Evolutionary conservation across 1,139 yeast species (phyloP), one percentile per base, ranked within the genome.

Genomic region (Taphrina deformans): DNA sequence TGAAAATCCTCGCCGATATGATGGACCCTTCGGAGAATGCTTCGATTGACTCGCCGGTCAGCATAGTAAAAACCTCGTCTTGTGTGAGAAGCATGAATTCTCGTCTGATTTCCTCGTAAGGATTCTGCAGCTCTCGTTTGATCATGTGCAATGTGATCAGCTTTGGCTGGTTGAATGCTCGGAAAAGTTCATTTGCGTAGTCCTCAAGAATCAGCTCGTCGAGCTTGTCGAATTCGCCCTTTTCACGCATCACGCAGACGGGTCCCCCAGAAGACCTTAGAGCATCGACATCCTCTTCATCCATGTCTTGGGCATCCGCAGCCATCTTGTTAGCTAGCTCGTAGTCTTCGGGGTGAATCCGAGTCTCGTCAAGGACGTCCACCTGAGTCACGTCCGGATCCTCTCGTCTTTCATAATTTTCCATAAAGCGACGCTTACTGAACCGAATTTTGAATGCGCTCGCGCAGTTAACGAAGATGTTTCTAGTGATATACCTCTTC

Each of bases 271-370:
- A 79, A 65, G 80, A 81, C 71, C 89, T 96, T 68, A 87, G 80
- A 67, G 87, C 95, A 2, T 87, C 89, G 73, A 89, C 82, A 71
- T 92, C 97, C 76, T 92, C 98, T 73, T 95, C 99, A 73, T 92
- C 97, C 70, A 91, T 82, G 73, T 95, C 99, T 69, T 93, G 81
- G 0, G 99, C 98, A 79, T 93, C 99, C 1, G 97, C 95, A 9
- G 98, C 98, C 91, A 93, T 92, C 74, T 93, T 93, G 66, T 95
- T 85, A 1, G 98, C 98, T 71, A 93, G 81, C 68, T 89, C 96
- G 74, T 93, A 93, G 76, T 93, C 99, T 76, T 95, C 98, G 2
- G 99, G 99, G 72, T 93, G 99, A 55, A 95, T 91, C 78, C 99
- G 84, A 0, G 99, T 93, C 41, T 96, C 92, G 76, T 93, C 99